Evolutionary conservation across 805 yeast species (phyloP).

Genomic region (Cyberlindnera xishuangbannaensis): DNA sequence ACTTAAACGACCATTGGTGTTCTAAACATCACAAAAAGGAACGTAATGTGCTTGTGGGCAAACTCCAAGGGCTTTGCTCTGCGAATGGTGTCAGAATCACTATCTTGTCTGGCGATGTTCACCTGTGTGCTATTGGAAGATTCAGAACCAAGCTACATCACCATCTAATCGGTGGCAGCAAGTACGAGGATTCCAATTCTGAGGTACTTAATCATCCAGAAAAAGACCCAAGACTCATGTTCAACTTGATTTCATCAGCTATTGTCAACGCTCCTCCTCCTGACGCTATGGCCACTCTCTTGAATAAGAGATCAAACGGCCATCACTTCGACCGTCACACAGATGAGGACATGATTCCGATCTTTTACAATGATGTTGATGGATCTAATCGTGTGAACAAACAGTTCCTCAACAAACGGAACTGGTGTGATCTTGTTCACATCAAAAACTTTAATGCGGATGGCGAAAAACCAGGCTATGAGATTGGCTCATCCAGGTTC

Average conservation of each 20-base stretch:
- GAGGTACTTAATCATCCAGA: slow-evolving; percentile 46
- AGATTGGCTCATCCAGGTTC: slow-evolving; percentile 27
- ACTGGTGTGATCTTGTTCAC: slow-evolving; percentile 67
- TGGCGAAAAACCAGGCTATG: slow-evolving; percentile 18
- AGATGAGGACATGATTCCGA: slow-evolving; percentile 76
- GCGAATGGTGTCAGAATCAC: slow-evolving; percentile 66
- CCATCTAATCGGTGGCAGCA: slow-evolving; percentile 31
- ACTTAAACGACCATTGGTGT: slow-evolving; percentile 96
- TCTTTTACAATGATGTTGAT: slow-evolving; percentile 57
- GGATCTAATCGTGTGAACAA: slow-evolving; percentile 42
- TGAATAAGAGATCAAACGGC: slow-evolving; percentile 55
- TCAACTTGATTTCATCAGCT: slow-evolving; percentile 86
- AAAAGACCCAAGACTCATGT: slow-evolving; percentile 67
- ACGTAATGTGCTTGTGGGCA: slow-evolving; percentile 62
- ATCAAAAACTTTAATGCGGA: slow-evolving; percentile 31
- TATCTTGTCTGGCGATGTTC: slow-evolving; percentile 90
- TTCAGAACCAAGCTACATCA: slow-evolving; percentile 53
- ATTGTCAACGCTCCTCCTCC: slow-evolving; percentile 94
- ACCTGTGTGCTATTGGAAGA: slow-evolving; percentile 78
- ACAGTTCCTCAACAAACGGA: slow-evolving; percentile 58
- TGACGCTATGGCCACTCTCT: slow-evolving; percentile 67
- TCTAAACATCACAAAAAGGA: slow-evolving; percentile 80
- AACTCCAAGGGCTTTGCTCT: slow-evolving; percentile 62
- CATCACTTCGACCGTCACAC: slow-evolving; percentile 64
- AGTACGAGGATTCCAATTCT: slow-evolving; percentile 33